Evolutionary conservation across 805 yeast species (phyloP).

Genomic region (Danielia reshetovae): DNA sequence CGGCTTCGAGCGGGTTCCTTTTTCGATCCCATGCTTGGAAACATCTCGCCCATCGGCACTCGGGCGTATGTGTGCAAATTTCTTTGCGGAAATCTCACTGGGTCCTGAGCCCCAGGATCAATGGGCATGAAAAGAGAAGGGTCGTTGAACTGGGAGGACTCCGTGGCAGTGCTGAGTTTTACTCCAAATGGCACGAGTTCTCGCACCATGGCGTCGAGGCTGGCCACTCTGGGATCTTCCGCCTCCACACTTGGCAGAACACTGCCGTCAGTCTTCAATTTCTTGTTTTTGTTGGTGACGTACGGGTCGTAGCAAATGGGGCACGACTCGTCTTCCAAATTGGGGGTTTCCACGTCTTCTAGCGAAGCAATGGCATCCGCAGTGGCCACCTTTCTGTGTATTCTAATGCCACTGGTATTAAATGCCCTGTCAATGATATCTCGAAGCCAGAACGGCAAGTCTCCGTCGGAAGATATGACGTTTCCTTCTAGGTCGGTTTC

Average conservation of each 20-base stretch:
- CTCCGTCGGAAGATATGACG: constrained; percentile 9
- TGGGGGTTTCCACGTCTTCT: constrained; percentile 17
- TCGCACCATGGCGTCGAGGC: constrained; percentile 3
- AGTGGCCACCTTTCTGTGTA: constrained; percentile 28
- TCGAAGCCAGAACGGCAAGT: constrained; percentile 17
- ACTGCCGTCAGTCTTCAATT: constrained; percentile 7
- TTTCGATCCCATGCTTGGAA: constrained; percentile 8
- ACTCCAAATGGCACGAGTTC: constrained; percentile 3
- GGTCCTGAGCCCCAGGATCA: constrained; percentile 6
- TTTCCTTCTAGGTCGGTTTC: constrained; percentile 16
- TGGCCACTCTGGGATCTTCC: too few species aligned
- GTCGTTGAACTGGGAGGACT: constrained; percentile 6
- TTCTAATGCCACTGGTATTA: constrained; percentile 24
- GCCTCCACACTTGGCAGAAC: too few species aligned
- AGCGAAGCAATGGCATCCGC: constrained; percentile 37
- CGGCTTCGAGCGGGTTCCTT: constrained; percentile 2
- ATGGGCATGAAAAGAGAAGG: constrained; percentile 14
- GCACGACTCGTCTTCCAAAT: constrained; percentile 23
- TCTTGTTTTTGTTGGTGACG: constrained; percentile 13
- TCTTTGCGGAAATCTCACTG: constrained; percentile 10
- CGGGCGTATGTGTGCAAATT: constrained; percentile 6
- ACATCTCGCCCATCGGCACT: constrained; percentile 9
- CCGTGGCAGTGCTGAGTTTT: constrained; percentile 2
- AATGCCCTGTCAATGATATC: constrained; percentile 31
- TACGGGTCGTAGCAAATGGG: constrained; percentile 41